These are phyloP conservation scores for Botryococcus braunii DNA, from an alignment of 163 green algal genomes.

Conservation along the genomic window DNA sequence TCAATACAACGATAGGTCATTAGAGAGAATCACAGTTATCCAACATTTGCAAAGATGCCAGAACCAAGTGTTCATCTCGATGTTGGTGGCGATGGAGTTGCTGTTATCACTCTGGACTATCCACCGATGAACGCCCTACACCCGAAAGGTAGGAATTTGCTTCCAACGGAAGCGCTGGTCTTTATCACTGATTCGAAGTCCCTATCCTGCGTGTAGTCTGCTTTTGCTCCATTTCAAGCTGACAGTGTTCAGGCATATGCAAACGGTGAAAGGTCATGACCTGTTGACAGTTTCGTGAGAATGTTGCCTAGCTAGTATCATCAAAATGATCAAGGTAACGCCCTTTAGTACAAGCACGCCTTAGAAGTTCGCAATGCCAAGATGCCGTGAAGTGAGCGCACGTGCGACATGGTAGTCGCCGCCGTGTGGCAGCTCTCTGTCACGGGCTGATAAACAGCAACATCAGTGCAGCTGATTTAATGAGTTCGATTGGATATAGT, in stretches of 20 bases:
- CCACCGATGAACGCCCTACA: slow-evolving; percentile 95
- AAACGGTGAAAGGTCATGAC: background rate
- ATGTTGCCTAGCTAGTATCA: background rate
- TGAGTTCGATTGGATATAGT: too few relatives aligned
- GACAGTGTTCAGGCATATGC: background rate
- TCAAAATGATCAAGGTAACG: background rate
- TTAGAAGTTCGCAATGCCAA: too few relatives aligned
- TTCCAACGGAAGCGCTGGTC: background rate
- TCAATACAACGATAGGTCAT: too few relatives aligned
- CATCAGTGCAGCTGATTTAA: too few relatives aligned
- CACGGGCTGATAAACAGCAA: too few relatives aligned
- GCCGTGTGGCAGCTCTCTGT: too few relatives aligned
- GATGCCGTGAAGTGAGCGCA: too few relatives aligned
- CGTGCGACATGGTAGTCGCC: too few relatives aligned
- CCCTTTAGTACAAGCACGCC: too few relatives aligned
- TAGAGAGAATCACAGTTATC: too few relatives aligned
- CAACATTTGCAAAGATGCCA: slow-evolving; percentile 5
- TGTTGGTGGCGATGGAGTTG: slow-evolving; percentile 61
- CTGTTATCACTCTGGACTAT: slow-evolving; percentile 84
- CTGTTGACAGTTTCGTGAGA: background rate
- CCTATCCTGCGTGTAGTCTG: background rate
- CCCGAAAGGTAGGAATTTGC: slow-evolving; percentile 35
- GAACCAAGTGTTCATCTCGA: slow-evolving; percentile 19
- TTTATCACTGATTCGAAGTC: background rate
- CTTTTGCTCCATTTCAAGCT: background rate